Evolutionary conservation across 257 asterid species (phyloP).

Genomic region (Solanum tacnaense): DNA sequence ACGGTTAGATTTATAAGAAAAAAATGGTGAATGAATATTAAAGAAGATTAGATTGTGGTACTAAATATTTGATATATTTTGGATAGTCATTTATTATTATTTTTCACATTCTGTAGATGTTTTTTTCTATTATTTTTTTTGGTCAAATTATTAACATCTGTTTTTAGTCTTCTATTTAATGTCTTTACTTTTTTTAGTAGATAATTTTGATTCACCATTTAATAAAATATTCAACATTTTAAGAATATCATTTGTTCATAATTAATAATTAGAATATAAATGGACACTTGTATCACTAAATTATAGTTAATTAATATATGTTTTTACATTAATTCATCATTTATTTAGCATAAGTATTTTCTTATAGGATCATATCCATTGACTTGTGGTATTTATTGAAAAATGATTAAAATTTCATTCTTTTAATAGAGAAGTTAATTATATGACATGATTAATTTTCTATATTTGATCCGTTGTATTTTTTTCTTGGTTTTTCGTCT

Average conservation of each 20-base stretch:
- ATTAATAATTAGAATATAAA: neutral
- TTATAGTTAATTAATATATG: neutral
- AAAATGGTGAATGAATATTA: neutral
- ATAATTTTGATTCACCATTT: neutral
- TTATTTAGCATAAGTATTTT: neutral
- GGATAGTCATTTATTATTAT: neutral
- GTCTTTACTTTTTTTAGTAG: neutral
- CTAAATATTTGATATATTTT: neutral
- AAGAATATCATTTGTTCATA: neutral
- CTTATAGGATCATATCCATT: neutral
- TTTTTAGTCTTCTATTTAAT: neutral
- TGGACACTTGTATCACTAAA: neutral
- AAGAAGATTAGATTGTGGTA: neutral
- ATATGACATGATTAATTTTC: neutral
- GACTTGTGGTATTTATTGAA: neutral
- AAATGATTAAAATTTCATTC: neutral
- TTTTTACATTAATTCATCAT: neutral
- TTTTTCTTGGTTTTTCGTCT: no score
- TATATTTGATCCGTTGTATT: neutral
- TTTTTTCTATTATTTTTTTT: neutral
- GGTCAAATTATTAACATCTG: neutral
- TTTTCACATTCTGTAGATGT: neutral
- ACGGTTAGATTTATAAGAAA: neutral
- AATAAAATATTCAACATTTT: neutral
- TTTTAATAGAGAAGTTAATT: neutral